Base-by-base conservation (phyloP, 1,139 yeast species). In the Ogataea hybrid region DNA sequence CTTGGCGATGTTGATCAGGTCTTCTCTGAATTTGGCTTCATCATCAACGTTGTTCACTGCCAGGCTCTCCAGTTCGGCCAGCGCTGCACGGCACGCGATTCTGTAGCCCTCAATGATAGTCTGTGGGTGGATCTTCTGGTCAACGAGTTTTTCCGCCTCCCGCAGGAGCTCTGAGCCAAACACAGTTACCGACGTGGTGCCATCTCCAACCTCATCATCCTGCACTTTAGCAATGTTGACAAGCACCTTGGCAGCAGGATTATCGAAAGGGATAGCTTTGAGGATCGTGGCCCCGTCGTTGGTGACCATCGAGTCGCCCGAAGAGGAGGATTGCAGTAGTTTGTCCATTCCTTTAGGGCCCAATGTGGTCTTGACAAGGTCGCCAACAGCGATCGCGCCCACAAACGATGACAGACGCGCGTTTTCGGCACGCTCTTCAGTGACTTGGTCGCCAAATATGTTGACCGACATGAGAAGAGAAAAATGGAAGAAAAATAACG, bases 341-440 rank as follows among this genome's bases (percentile, higher is more conserved):
- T 92, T 92, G 67, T 92, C 98, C 97, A 92, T 92, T 48, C 98
- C 98, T 65, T 92, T 92, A 51, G 98, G 98, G 9, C 98, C 98
- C 53, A 92, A 71, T 3, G 98, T 94, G 25, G 96, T 81, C 66
- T 94, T 92, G 35, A 92, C 97, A 50, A 92, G 74, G 64, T 92
- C 98, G 38, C 97, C 98, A 21, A 92, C 98, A 31, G 98, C 98
- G 63, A 92, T 92, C 51, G 98, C 98, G 39, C 98, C 98, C 16
- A 92, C 96, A 68, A 92, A 92, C 3, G 98, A 90, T 10, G 96
- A 86, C 71, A 89, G 74, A 70, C 97, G 89, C 41, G 98, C 98
- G 68, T 90, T 90, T 67, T 92, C 98, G 30, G 94, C 98, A 57
- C 97, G 79, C 67, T 92, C 98, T 67, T 92, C 98, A 7, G 94